phyloP scores from a whole-genome alignment of 495 filamentous ascomycete species.

The Penicillium cosmopolitanum region DNA sequence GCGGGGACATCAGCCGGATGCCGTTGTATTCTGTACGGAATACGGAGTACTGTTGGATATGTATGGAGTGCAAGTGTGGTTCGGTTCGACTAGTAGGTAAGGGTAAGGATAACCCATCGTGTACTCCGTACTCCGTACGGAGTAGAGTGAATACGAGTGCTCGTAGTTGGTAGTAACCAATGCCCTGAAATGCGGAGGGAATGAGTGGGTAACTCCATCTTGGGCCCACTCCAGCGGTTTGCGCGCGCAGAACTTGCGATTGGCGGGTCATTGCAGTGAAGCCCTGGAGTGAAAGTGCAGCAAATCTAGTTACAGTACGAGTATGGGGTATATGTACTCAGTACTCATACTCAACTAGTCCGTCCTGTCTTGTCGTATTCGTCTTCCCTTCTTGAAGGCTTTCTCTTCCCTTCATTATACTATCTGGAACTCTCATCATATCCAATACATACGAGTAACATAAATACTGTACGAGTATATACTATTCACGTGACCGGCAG shows the following conservation, averaged over 20 bases:
- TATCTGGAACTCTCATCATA: too few species aligned
- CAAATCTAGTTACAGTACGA: background rate
- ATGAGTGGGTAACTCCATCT: slow-evolving; percentile 13
- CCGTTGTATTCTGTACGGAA: too few species aligned
- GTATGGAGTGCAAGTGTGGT: background rate
- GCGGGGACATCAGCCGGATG: background rate
- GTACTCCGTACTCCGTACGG: too few species aligned
- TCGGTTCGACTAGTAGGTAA: too few species aligned
- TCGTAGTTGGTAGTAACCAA: slow-evolving; percentile 7
- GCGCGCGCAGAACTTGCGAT: background rate
- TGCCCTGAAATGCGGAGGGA: slow-evolving; percentile 19
- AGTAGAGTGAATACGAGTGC: too few species aligned
- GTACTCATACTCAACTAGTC: too few species aligned
- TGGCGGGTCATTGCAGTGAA: background rate
- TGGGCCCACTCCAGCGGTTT: slow-evolving; percentile 9
- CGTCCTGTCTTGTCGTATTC: too few species aligned
- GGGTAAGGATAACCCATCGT: background rate
- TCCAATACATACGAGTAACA: too few species aligned
- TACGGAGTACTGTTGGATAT: background rate
- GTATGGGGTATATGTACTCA: background rate
- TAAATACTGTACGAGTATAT: too few species aligned
- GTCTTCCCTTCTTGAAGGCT: too few species aligned
- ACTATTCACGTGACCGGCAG: background rate
- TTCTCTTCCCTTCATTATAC: too few species aligned
- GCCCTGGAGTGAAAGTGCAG: too few species aligned